phyloP scores from a whole-genome alignment of 768 basidiomycete genomes.

The Naematelia encephala region DNA sequence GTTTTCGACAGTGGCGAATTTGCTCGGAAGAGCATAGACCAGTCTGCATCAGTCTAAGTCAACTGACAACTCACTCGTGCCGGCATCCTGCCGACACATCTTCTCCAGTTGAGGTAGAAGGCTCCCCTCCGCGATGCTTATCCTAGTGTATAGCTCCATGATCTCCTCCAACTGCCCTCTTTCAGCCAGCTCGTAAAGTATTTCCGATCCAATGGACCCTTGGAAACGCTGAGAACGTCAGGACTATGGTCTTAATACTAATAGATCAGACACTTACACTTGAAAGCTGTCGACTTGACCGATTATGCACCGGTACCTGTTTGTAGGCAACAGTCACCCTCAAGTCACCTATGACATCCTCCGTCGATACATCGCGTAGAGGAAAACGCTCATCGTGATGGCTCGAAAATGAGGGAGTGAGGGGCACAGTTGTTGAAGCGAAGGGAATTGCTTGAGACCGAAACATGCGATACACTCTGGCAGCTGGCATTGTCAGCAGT shows the following conservation, averaged over 20 bases:
- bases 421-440: constrained; percentile 11
- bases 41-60: constrained; percentile 7
- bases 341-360: constrained; percentile 16
- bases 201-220: not conserved
- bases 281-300: not conserved
- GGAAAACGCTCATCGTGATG: constrained; percentile 21
- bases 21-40: constrained; percentile 20
- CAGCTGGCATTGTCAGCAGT: not conserved
- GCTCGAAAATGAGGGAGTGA: constrained; percentile 9
- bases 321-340: constrained; percentile 13
- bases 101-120: constrained; percentile 2
- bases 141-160: not conserved
- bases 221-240: not conserved
- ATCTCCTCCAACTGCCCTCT: not conserved
- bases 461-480: constrained; percentile 8
- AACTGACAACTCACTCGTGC: constrained; percentile 2
- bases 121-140: not conserved
- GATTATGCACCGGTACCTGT: not conserved
- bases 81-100: constrained; percentile 19
- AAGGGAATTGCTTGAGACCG: constrained; percentile 7
- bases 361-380: constrained; percentile 8
- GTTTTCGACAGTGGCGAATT: constrained; percentile 21
- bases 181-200: not conserved
- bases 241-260: not conserved
- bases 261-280: not conserved